Evolutionary conservation across 768 basidiomycete genomes (phyloP).

Genomic region (Lactarius tabidus): DNA sequence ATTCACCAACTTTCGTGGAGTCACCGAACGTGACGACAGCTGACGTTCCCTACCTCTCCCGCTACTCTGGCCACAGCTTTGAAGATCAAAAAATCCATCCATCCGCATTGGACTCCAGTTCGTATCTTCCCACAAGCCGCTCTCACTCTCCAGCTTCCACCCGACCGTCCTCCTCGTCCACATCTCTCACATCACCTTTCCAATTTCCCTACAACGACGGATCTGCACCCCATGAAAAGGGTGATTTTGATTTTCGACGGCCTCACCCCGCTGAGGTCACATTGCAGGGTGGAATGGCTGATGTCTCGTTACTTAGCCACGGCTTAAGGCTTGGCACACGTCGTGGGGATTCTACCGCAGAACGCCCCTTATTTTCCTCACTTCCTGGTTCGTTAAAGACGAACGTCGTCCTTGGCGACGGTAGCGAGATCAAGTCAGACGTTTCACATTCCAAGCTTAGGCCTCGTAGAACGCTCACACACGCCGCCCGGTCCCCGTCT

Average conservation of each 20-base stretch:
- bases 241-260: slow-evolving; percentile 66
- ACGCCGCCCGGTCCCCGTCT: slow-evolving; percentile 42
- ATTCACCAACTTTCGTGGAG: slow-evolving; percentile 52
- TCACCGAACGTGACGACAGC: slow-evolving; percentile 51
- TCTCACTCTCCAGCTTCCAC: slow-evolving; percentile 69
- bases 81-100: slow-evolving; percentile 58
- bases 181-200: slow-evolving; percentile 62
- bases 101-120: slow-evolving; percentile 46
- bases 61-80: slow-evolving; percentile 35
- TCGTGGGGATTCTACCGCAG: slow-evolving; percentile 45
- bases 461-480: slow-evolving; percentile 24
- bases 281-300: slow-evolving; percentile 69
- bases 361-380: slow-evolving; percentile 46
- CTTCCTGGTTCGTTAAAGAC: slow-evolving; percentile 47
- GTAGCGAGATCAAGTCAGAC: slow-evolving; percentile 39
- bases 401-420: slow-evolving; percentile 49
- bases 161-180: slow-evolving; percentile 56
- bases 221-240: slow-evolving; percentile 48
- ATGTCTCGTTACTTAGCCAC: slow-evolving; percentile 55
- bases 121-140: slow-evolving; percentile 64
- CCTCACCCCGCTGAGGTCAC: slow-evolving; percentile 59
- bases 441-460: slow-evolving; percentile 35
- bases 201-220: slow-evolving; percentile 62
- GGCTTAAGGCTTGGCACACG: slow-evolving; percentile 52
- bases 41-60: slow-evolving; percentile 45